These are phyloP conservation scores for Bidens hawaiensis DNA, from an alignment of 140 eudicot genomes.

Conservation along the genomic window DNA sequence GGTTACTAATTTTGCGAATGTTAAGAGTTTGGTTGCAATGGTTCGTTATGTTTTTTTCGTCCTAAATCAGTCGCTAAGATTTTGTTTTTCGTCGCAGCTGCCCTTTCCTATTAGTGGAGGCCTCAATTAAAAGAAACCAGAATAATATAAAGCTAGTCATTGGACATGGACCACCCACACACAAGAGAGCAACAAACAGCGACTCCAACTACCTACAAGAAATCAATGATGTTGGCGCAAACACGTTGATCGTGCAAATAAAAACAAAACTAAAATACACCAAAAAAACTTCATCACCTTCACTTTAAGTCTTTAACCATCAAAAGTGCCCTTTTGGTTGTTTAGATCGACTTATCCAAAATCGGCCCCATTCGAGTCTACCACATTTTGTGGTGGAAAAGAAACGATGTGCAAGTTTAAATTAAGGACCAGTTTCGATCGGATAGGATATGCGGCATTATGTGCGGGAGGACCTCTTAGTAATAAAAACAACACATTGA, in stretches of 20 bases:
- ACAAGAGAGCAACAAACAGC: background rate
- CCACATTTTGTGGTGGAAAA: slow-evolving; percentile 11
- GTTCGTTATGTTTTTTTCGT: no score
- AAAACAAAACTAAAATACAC: background rate
- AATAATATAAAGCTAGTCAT: slow-evolving; percentile 4
- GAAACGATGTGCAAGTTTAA: slow-evolving; percentile 1
- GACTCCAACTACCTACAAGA: background rate
- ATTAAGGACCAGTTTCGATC: no score
- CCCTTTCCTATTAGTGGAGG: no score
- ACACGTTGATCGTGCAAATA: background rate
- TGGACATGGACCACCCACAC: slow-evolving; percentile 7
- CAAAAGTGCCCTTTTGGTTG: slow-evolving; percentile 20
- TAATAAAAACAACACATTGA: background rate
- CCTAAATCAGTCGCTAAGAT: no score
- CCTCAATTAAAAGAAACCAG: slow-evolving; percentile 17
- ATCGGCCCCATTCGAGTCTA: slow-evolving; percentile 13
- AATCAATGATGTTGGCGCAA: background rate
- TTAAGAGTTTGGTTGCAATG: no score
- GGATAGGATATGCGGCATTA: background rate
- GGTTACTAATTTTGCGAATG: no score
- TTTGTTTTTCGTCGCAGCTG: no score
- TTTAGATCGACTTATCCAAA: slow-evolving; percentile 13
- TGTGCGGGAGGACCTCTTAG: background rate
- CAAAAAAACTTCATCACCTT: background rate
- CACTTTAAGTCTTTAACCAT: slow-evolving; percentile 16